phyloP scores from a whole-genome alignment of 805 yeast species.

The Nakazawaea holstii region DNA sequence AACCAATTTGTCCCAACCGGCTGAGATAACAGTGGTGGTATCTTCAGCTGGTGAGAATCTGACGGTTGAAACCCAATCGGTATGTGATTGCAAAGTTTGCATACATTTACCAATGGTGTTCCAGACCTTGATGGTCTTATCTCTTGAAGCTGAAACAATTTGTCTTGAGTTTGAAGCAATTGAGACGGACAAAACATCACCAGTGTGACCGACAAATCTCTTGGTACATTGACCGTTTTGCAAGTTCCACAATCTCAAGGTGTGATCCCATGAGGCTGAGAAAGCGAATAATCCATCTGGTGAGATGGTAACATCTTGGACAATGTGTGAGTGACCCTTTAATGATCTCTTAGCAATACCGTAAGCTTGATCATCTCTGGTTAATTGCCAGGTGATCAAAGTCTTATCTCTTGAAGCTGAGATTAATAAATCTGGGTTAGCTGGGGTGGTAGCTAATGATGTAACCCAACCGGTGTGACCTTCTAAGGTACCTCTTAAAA shows the following conservation, averaged over 20 bases:
- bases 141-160: conserved; percentile 98
- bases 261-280: conserved; percentile 99
- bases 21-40: conserved; percentile 81
- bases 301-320: conserved; percentile 95
- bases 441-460: conserved; percentile 94
- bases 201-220: conserved; percentile 97
- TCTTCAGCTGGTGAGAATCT: conserved; percentile 88
- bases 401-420: conserved; percentile 99
- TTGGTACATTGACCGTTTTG: conserved; percentile 88
- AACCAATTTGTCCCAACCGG: conserved; percentile 98
- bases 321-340: conserved; percentile 98
- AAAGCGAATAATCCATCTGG: conserved; percentile 97
- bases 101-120: conserved; percentile 97
- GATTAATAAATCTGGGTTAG: conserved; percentile 95
- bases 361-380: conserved; percentile 92
- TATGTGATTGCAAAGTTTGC: conserved; percentile 91
- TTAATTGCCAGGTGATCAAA: conserved; percentile 95
- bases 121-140: conserved; percentile 99
- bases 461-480: conserved; percentile 97
- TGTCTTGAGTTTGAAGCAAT: conserved; percentile 95
- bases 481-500: conserved; percentile 99
- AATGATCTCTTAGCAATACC: conserved; percentile 98
- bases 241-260: conserved; percentile 97
- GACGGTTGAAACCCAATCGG: conserved; percentile 98
- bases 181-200: conserved; percentile 96